These are phyloP conservation scores for Erythrobasidium hasegawianum DNA, from an alignment of 1,284 basidiomycete genomes.

Conservation along the genomic window DNA sequence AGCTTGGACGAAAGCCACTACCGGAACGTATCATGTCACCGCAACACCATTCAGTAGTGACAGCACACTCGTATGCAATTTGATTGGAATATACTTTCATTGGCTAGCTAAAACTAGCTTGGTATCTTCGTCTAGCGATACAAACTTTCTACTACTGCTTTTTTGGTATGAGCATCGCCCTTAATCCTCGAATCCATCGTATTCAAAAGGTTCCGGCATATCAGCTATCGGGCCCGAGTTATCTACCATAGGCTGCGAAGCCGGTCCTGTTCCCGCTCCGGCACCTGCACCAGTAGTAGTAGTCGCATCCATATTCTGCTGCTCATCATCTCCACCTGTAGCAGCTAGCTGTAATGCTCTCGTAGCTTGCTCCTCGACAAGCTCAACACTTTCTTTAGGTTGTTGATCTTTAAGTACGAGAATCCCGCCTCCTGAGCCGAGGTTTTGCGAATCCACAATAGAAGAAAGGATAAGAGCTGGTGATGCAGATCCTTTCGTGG, in stretches of 20 bases:
- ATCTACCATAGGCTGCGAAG: constrained; percentile 7
- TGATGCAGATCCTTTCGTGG: constrained; percentile 35
- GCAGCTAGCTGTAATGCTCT: constrained; percentile 51
- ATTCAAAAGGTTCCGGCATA: constrained; percentile 71
- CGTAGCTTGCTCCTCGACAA: constrained; percentile 60
- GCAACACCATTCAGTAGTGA: too few relatives aligned
- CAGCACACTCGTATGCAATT: too few relatives aligned
- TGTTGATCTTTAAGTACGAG: constrained; percentile 68
- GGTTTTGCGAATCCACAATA: constrained; percentile 54
- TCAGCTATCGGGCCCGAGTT: constrained; percentile 63
- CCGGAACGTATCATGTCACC: too few relatives aligned
- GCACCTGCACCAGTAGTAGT: not conserved
- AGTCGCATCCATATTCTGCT: constrained; percentile 20
- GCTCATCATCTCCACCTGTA: constrained; percentile 44
- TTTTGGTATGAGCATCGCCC: too few relatives aligned
- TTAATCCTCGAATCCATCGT: constrained; percentile 37
- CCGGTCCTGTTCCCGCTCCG: too few relatives aligned
- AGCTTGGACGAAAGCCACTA: too few relatives aligned
- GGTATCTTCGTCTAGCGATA: too few relatives aligned
- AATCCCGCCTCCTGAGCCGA: constrained; percentile 76
- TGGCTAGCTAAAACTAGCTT: too few relatives aligned
- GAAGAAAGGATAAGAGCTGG: constrained; percentile 33
- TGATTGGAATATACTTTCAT: too few relatives aligned
- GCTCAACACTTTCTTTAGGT: constrained; percentile 64
- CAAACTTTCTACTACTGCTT: too few relatives aligned